Percentiles rank a stretch among this genome's conserved stretches.
Evolutionary conservation across 2,329 filamentous ascomycete species (phyloP).

Genomic region (Colletotrichum sp.): DNA sequence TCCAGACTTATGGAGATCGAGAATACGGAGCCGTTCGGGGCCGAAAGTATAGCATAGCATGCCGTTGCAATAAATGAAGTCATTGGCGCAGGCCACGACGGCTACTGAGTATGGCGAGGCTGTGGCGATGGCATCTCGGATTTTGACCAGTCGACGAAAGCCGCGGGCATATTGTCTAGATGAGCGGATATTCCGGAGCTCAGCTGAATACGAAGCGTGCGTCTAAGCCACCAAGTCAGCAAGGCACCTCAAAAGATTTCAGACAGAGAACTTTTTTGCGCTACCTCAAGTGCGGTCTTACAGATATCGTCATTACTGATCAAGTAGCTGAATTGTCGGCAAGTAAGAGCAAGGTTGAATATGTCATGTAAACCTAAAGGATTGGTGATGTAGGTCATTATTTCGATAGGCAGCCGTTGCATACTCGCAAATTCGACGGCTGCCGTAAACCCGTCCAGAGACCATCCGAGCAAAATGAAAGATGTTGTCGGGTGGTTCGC

Average conservation of each 20-base stretch:
- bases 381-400: conserved; percentile 63
- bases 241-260: neutral
- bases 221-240: conserved; percentile 25
- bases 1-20: conserved; percentile 59
- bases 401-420: conserved; percentile 62
- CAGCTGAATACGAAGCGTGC: conserved; percentile 25
- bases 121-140: conserved; percentile 62
- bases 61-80: conserved; percentile 68
- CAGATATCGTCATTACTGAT: conserved; percentile 62
- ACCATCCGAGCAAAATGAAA: neutral
- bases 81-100: conserved; percentile 63
- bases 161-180: conserved; percentile 50
- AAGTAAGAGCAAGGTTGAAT: conserved; percentile 59
- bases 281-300: conserved; percentile 62
- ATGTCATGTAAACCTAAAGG: conserved; percentile 63
- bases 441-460: neutral
- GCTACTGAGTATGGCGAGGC: conserved; percentile 67
- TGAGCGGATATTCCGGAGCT: conserved; percentile 24
- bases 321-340: conserved; percentile 54
- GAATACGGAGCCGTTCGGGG: conserved; percentile 53
- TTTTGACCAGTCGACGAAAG: conserved; percentile 65
- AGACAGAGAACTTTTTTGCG: conserved; percentile 8
- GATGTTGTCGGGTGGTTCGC: neutral
- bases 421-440: neutral
- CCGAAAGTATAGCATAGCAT: conserved; percentile 67